Evolutionary conservation across 148 eudicot species (phyloP).

Genomic region (Cornus controversa): DNA sequence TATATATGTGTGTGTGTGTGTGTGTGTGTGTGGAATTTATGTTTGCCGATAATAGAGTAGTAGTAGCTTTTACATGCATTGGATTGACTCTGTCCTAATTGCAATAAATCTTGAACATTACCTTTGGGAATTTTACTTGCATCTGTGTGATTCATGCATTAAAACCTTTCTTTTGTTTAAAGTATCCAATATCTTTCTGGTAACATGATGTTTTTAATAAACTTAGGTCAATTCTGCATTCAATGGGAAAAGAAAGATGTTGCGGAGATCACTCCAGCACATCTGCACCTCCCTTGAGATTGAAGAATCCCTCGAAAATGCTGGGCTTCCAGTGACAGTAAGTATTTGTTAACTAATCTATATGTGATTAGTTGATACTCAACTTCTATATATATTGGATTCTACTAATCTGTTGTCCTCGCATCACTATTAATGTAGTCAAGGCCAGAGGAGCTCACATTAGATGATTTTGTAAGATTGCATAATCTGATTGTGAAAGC

Average conservation of each 20-base stretch:
- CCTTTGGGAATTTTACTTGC: not conserved
- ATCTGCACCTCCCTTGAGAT: slow-evolving; percentile 61
- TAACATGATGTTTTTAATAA: not conserved
- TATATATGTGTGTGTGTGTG: not conserved
- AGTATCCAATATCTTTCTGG: not conserved
- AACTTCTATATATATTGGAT: not conserved
- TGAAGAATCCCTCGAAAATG: slow-evolving; percentile 55
- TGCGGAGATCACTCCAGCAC: slow-evolving; percentile 81
- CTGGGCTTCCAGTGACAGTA: slow-evolving; percentile 71
- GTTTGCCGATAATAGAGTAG: not conserved
- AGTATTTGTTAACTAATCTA: slow-evolving; percentile 14
- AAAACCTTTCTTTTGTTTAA: not conserved
- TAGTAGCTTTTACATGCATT: not conserved
- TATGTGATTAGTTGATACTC: not conserved
- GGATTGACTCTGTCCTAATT: not conserved
- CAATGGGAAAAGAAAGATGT: slow-evolving; percentile 86
- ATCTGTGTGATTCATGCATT: not conserved
- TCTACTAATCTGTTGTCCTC: not conserved
- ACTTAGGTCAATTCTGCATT: slow-evolving; percentile 84
- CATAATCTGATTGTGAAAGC: slow-evolving; percentile 50
- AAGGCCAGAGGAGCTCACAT: slow-evolving; percentile 85
- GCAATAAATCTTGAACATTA: not conserved
- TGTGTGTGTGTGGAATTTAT: too few species aligned
- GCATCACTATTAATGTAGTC: slow-evolving; percentile 46
- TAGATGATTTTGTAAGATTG: slow-evolving; percentile 71